Percentiles rank a stretch among this genome's conserved stretches.
These are phyloP conservation scores for Clitopilus hobsonii DNA, from an alignment of 768 basidiomycete species.

Conservation along the genomic window DNA sequence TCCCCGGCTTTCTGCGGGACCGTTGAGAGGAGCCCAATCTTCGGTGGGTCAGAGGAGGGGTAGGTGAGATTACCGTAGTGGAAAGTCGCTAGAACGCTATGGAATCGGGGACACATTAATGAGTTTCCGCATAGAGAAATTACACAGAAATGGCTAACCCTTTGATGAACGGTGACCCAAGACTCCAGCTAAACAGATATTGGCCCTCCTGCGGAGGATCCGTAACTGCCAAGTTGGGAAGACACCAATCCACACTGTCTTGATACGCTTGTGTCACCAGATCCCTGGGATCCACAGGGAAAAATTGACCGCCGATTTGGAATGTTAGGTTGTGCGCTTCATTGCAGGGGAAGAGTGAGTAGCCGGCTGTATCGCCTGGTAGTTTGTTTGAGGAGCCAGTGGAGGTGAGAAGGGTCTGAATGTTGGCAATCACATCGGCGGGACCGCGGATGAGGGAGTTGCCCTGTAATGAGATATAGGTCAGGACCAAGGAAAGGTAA, in stretches of 20 bases:
- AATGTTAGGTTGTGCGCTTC: conserved; percentile 62
- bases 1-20: conserved; percentile 52
- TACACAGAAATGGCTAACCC: conserved; percentile 41
- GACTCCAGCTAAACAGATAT: conserved; percentile 72
- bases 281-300: conserved; percentile 75
- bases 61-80: conserved; percentile 70
- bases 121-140: conserved; percentile 1
- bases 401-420: conserved; percentile 18
- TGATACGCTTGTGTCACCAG: conserved; percentile 42
- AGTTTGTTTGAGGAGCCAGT: conserved; percentile 76
- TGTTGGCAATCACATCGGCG: conserved; percentile 52
- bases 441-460: conserved; percentile 78
- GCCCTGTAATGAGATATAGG: conserved; percentile 41
- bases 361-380: conserved; percentile 54
- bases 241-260: conserved; percentile 38
- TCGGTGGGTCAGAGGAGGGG: conserved; percentile 64
- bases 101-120: background rate
- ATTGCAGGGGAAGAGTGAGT: conserved; percentile 56
- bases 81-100: conserved; percentile 60
- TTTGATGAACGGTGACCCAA: conserved; percentile 74
- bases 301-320: conserved; percentile 61
- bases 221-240: conserved; percentile 52
- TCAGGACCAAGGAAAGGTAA: background rate
- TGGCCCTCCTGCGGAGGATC: conserved; percentile 56
- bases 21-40: conserved; percentile 69